Evolutionary conservation across 495 filamentous ascomycete genomes (phyloP).

Genomic region (Penicillium bovifimosum): DNA sequence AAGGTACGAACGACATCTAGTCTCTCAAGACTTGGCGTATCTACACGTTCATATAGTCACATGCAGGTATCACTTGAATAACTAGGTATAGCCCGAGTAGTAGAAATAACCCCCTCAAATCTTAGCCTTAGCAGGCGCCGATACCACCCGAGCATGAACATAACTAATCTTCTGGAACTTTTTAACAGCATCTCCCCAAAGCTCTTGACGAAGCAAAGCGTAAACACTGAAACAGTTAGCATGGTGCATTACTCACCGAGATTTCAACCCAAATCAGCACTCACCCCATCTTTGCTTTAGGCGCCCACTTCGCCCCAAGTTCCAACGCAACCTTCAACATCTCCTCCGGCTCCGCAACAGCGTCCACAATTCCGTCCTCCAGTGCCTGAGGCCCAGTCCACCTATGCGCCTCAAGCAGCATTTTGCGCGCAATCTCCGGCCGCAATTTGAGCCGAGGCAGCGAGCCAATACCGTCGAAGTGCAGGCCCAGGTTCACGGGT

Average conservation of each 20-base stretch:
- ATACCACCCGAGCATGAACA: conserved; percentile 38
- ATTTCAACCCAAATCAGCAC: background rate
- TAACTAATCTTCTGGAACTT: conserved; percentile 46
- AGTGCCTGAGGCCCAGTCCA: conserved; percentile 47
- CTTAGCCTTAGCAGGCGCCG: conserved; percentile 28
- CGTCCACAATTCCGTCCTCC: conserved; percentile 46
- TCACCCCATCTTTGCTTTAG: conserved; percentile 45
- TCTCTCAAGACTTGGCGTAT: too few species aligned
- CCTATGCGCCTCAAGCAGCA: conserved; percentile 46
- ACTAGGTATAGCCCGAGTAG: too few species aligned
- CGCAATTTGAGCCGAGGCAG: conserved; percentile 44
- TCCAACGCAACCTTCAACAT: conserved; percentile 43
- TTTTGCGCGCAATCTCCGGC: conserved; percentile 44
- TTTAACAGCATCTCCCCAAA: conserved; percentile 45
- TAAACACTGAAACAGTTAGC: conserved; percentile 31
- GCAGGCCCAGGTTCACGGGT: conserved; percentile 45
- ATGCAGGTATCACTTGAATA: too few species aligned
- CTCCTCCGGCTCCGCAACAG: conserved; percentile 37
- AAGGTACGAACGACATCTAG: too few species aligned
- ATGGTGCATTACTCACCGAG: background rate
- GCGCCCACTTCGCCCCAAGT: conserved; percentile 34
- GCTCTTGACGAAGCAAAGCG: conserved; percentile 40
- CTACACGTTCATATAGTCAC: too few species aligned
- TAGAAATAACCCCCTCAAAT: too few species aligned
- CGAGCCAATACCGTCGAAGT: conserved; percentile 46